Evolutionary conservation across 805 yeast genomes (phyloP).

Genomic region (Suhomyces pyralidae): DNA sequence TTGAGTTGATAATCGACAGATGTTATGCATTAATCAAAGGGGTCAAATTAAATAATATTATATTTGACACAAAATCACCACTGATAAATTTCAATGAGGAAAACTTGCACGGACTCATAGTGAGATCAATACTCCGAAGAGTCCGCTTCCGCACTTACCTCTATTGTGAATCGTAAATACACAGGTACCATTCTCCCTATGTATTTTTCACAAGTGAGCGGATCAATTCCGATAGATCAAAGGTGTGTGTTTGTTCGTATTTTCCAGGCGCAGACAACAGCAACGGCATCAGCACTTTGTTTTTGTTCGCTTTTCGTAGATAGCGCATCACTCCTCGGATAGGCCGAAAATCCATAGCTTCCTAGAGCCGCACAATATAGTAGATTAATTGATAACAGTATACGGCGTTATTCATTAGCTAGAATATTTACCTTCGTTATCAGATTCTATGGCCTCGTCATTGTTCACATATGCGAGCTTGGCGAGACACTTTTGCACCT

Average conservation of each 20-base stretch:
- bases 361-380: too few relatives aligned
- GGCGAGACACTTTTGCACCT: constrained; percentile 20
- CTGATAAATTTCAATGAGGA: background rate
- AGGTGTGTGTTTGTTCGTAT: background rate
- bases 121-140: too few relatives aligned
- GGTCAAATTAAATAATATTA: too few relatives aligned
- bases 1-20: background rate
- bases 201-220: too few relatives aligned
- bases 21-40: background rate
- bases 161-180: too few relatives aligned
- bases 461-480: constrained; percentile 12
- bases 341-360: background rate
- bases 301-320: background rate
- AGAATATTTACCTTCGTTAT: constrained; percentile 14
- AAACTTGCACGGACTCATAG: background rate
- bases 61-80: background rate
- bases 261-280: background rate
- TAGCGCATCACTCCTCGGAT: background rate
- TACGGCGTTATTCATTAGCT: background rate
- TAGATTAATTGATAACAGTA: background rate
- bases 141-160: too few relatives aligned
- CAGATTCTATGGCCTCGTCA: constrained; percentile 30
- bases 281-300: background rate
- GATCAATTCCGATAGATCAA: too few relatives aligned
- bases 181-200: too few relatives aligned